Conservation (phyloP, 805 yeast genomes). For the Ogataea paraovalis region DNA sequence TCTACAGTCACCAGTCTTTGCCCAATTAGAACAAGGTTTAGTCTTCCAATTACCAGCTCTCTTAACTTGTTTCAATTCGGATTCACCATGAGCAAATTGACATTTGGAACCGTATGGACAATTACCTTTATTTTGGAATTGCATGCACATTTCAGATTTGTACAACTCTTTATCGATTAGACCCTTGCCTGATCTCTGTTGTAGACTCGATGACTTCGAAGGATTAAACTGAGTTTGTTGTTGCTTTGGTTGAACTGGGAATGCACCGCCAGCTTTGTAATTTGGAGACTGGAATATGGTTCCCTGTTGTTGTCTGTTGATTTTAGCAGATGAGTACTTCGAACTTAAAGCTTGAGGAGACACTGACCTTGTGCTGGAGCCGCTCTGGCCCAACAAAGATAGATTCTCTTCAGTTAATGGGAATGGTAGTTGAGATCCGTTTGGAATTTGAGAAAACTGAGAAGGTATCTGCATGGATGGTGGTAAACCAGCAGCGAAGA, state of each 20-base stretch:
- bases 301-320: not conserved
- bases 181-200: not conserved
- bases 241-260: not conserved
- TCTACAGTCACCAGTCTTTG: constrained; percentile 74
- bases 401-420: constrained; percentile 39
- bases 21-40: constrained; percentile 88
- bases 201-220: not conserved
- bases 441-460: not conserved
- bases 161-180: constrained; percentile 54
- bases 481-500: not conserved
- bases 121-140: constrained; percentile 61
- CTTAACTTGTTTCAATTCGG: constrained; percentile 68
- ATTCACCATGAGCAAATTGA: constrained; percentile 88
- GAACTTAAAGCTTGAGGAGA: not conserved
- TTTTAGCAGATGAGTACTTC: not conserved
- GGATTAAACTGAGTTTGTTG: constrained; percentile 9
- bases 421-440: constrained; percentile 6
- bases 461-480: not conserved
- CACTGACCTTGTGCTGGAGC: not conserved
- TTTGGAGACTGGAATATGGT: constrained; percentile 4
- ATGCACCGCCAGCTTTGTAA: constrained; percentile 2
- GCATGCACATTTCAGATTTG: constrained; percentile 87
- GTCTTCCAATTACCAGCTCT: constrained; percentile 85
- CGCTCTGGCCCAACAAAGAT: constrained; percentile 21
- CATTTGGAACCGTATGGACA: constrained; percentile 92